These are phyloP conservation scores for Mortierella sp. DNA, from an alignment of 371 early-diverging fungal genomes.

Conservation along the genomic window DNA sequence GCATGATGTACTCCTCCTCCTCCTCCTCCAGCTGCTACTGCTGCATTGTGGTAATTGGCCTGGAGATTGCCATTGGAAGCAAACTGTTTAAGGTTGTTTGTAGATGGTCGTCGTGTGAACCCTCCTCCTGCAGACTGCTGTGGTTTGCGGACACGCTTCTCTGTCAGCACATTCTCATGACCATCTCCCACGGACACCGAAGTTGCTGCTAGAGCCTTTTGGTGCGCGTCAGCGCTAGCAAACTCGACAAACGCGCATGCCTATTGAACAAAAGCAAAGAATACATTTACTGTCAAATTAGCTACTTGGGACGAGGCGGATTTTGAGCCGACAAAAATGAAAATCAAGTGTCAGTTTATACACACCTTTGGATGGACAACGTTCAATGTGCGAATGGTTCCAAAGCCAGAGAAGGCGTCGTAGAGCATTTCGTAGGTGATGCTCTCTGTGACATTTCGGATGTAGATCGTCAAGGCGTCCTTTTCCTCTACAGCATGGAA, in stretches of 20 bases:
- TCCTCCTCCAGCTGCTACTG: too few species aligned
- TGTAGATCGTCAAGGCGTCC: constrained; percentile 45
- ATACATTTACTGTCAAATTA: too few species aligned
- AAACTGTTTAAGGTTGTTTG: constrained; percentile 27
- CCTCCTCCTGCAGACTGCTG: constrained; percentile 7
- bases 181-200: constrained; percentile 38
- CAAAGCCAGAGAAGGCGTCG: constrained; percentile 43
- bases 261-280: not conserved
- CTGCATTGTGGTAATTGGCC: too few species aligned
- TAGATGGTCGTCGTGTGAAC: constrained; percentile 29
- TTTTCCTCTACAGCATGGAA: constrained; percentile 28
- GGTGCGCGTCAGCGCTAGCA: constrained; percentile 22
- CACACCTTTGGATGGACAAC: constrained; percentile 37
- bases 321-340: too few species aligned
- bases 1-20: too few species aligned
- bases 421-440: constrained; percentile 43
- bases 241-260: constrained; percentile 48
- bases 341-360: not conserved
- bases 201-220: constrained; percentile 34
- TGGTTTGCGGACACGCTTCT: constrained; percentile 44
- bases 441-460: constrained; percentile 41
- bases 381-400: constrained; percentile 31
- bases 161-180: constrained; percentile 37
- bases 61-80: constrained; percentile 22
- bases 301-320: too few species aligned